Percentiles rank a stretch among this genome's conserved stretches.
phyloP scores from a whole-genome alignment of 2,329 filamentous ascomycete genomes.

The Cadophora sp. region DNA sequence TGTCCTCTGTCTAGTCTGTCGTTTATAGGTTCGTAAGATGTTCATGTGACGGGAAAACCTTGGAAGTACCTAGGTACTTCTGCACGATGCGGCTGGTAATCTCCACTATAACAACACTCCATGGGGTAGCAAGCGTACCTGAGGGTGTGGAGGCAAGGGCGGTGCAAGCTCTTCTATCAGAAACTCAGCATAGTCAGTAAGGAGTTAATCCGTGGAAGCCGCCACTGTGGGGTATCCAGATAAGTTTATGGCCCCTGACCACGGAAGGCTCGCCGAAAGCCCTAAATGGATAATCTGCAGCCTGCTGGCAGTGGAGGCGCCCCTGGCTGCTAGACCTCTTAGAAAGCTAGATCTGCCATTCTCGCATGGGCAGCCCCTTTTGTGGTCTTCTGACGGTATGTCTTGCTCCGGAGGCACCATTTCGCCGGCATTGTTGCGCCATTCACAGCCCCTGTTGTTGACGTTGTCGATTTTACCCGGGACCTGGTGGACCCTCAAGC shows the following conservation, averaged over 20 bases:
- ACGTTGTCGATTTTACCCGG: constrained; percentile 18
- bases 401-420: constrained; percentile 18
- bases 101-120: not conserved
- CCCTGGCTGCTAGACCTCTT: not conserved
- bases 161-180: not conserved
- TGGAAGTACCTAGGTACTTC: constrained; percentile 8
- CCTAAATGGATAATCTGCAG: constrained; percentile 13
- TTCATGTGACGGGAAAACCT: constrained; percentile 8
- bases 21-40: not conserved
- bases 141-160: constrained; percentile 7
- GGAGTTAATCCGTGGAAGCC: constrained; percentile 1
- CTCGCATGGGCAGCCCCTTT: constrained; percentile 6
- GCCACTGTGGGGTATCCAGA: not conserved
- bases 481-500: not conserved
- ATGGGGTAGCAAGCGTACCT: constrained; percentile 8
- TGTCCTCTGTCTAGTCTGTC: not conserved
- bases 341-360: constrained; percentile 4
- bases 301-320: not conserved
- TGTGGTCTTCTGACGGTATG: constrained; percentile 7
- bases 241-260: not conserved
- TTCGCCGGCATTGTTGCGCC: constrained; percentile 15
- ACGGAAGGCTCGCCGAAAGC: constrained; percentile 10
- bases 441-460: constrained; percentile 9
- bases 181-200: not conserved
- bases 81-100: not conserved